A percentile compares a stretch with the other conserved stretches of the same genome.
These are phyloP conservation scores for Globisporangium mamillatum DNA, from an alignment of 352 stramenopile species.

Conservation along the genomic window DNA sequence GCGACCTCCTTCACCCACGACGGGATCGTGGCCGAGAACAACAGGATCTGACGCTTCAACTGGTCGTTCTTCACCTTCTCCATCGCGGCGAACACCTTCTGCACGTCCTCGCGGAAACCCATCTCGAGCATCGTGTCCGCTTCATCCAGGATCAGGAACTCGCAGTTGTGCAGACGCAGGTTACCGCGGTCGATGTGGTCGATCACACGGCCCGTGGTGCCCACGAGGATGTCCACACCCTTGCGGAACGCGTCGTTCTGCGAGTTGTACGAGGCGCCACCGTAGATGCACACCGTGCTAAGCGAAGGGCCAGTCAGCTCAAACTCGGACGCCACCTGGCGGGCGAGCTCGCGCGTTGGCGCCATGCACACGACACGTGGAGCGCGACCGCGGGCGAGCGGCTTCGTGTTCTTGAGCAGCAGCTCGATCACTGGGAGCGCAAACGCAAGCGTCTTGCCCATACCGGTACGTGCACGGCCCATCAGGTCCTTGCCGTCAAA, in stretches of 20 bases:
- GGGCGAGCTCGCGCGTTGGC: conserved; percentile 96
- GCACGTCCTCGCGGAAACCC: conserved; percentile 94
- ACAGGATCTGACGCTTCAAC: conserved; percentile 73
- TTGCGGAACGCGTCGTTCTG: conserved; percentile 88
- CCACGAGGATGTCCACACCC: conserved; percentile 92
- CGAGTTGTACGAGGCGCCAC: conserved; percentile 86
- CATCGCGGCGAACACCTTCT: conserved; percentile 91
- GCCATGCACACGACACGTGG: conserved; percentile 96
- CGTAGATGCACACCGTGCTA: conserved; percentile 90
- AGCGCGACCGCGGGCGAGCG: conserved; percentile 59
- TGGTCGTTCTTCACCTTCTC: conserved; percentile 61
- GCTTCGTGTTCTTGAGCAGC: conserved; percentile 83
- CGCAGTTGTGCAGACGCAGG: conserved; percentile 81
- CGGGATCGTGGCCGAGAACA: conserved; percentile 95
- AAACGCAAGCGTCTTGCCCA: conserved; percentile 99
- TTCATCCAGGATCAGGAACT: conserved; percentile 94
- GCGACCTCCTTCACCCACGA: conserved; percentile 91
- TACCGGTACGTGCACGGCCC: conserved; percentile 95
- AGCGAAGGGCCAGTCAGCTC: conserved; percentile 76
- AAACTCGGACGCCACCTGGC: conserved; percentile 94
- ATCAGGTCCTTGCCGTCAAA: conserved; percentile 96
- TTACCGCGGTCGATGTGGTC: conserved; percentile 93
- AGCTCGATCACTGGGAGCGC: conserved; percentile 94
- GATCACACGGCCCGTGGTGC: conserved; percentile 90
- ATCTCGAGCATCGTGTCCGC: conserved; percentile 96